Percentiles rank a stretch among this genome's conserved stretches.
Evolutionary conservation across 371 early-diverging fungal genomes (phyloP).

Genomic region (Rhizopus delemar): DNA sequence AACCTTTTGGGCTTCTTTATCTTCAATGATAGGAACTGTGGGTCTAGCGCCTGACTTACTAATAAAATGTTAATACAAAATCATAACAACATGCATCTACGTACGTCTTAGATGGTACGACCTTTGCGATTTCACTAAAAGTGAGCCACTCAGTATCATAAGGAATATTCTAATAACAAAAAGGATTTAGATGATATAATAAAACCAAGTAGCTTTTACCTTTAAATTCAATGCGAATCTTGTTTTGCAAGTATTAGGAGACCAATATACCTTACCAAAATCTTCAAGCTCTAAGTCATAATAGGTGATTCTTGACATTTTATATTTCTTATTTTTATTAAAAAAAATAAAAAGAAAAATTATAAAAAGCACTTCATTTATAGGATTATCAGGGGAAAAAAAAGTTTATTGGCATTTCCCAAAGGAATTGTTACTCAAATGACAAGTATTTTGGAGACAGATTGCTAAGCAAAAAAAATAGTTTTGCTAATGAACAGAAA

Average conservation of each 20-base stretch:
- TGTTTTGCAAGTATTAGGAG: constrained; percentile 28
- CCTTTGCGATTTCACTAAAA: constrained; percentile 7
- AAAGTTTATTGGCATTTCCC: too few species aligned
- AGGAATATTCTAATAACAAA: constrained; percentile 7
- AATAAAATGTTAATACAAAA: too few species aligned
- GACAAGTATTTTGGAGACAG: too few species aligned
- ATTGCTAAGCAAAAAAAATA: too few species aligned
- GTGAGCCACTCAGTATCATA: constrained; percentile 24
- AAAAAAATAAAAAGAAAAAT: too few species aligned
- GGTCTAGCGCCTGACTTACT: constrained; percentile 3
- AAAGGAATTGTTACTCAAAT: too few species aligned
- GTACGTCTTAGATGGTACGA: neutral
- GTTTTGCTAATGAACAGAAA: too few species aligned
- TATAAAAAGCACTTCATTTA: too few species aligned
- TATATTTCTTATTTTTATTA: too few species aligned
- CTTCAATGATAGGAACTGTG: constrained; percentile 22
- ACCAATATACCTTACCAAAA: constrained; percentile 5
- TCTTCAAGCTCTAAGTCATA: neutral
- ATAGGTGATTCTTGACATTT: neutral
- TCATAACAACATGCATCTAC: too few species aligned
- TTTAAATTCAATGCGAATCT: constrained; percentile 26
- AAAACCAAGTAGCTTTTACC: constrained; percentile 2
- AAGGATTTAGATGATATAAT: neutral
- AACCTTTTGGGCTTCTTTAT: constrained; percentile 1
- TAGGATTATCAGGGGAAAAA: too few species aligned